phyloP scores from a whole-genome alignment of 208 protist genomes.

The Vickermania ingenoplastis region DNA sequence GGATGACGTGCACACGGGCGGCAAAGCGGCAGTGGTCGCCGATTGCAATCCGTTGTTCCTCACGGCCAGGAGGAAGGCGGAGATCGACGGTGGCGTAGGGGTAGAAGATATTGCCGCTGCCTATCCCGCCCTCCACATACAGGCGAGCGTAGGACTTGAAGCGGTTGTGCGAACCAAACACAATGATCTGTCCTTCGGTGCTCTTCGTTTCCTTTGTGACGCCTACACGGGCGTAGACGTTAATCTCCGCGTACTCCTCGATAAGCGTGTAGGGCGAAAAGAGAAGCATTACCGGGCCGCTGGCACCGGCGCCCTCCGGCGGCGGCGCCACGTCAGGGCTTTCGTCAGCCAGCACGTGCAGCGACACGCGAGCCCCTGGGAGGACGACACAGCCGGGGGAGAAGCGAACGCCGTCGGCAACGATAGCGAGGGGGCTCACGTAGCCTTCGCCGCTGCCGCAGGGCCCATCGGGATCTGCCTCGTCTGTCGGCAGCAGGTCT shows the following conservation, averaged over 20 bases:
- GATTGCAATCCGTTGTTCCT: background rate
- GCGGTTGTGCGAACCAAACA: slow-evolving; percentile 14
- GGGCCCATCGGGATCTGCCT: no score
- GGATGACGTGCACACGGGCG: background rate
- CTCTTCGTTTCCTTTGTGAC: background rate
- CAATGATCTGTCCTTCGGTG: background rate
- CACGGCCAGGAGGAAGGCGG: background rate
- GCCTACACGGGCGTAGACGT: slow-evolving; percentile 3
- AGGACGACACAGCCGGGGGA: slow-evolving; percentile 41
- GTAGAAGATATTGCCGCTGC: slow-evolving; percentile 19
- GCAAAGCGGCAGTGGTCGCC: background rate
- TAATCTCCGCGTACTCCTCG: slow-evolving; percentile 29
- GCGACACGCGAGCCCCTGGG: slow-evolving; percentile 22
- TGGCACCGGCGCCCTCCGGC: background rate
- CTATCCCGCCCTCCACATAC: slow-evolving; percentile 12
- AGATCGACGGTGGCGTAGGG: slow-evolving; percentile 15
- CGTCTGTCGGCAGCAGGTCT: no score
- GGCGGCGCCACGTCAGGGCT: background rate
- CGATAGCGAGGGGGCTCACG: slow-evolving; percentile 22
- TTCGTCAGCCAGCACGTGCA: background rate
- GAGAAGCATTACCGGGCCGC: slow-evolving; percentile 4
- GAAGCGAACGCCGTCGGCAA: slow-evolving; percentile 27
- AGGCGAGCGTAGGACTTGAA: slow-evolving; percentile 33
- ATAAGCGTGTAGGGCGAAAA: slow-evolving; percentile 31
- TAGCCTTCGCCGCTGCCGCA: slow-evolving; percentile 9